Conservation (phyloP, 2,329 filamentous ascomycete species). For the Albophoma yamanashiensis region DNA sequence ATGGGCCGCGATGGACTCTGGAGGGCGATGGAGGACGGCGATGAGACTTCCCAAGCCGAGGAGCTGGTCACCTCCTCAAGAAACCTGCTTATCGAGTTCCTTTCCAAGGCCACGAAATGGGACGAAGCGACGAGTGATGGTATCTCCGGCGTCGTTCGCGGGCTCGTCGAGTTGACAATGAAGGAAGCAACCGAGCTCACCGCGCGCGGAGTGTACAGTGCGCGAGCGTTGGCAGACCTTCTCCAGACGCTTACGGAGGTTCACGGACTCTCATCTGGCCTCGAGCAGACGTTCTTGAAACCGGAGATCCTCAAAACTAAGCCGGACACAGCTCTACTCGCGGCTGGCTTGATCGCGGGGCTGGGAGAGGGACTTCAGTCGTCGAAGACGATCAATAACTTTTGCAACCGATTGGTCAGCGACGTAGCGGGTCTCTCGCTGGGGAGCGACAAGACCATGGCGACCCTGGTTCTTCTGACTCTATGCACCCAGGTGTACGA, state of each 20-base stretch:
- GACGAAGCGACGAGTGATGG: conserved; percentile 18
- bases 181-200: conserved; percentile 29
- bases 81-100: conserved; percentile 22
- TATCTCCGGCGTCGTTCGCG: conserved; percentile 25
- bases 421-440: conserved; percentile 42
- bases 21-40: conserved; percentile 24
- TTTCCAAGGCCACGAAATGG: conserved; percentile 26
- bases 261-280: conserved; percentile 31
- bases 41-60: conserved; percentile 28
- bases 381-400: conserved; percentile 37
- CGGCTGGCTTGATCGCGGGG: conserved; percentile 39
- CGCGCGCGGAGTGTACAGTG: conserved; percentile 38
- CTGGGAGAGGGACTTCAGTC: conserved; percentile 37
- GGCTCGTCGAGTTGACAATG: conserved; percentile 33
- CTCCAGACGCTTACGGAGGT: conserved; percentile 34
- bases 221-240: conserved; percentile 39
- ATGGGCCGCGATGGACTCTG: conserved; percentile 35
- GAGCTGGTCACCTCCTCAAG: conserved; percentile 30
- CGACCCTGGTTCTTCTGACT: conserved; percentile 43
- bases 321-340: conserved; percentile 34
- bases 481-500: conserved; percentile 41
- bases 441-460: conserved; percentile 31
- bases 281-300: conserved; percentile 37
- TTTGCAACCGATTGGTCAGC: conserved; percentile 51
- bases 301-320: conserved; percentile 35